Base-by-base conservation (phyloP, 116 monocot species). In the Zostera marina region DNA sequence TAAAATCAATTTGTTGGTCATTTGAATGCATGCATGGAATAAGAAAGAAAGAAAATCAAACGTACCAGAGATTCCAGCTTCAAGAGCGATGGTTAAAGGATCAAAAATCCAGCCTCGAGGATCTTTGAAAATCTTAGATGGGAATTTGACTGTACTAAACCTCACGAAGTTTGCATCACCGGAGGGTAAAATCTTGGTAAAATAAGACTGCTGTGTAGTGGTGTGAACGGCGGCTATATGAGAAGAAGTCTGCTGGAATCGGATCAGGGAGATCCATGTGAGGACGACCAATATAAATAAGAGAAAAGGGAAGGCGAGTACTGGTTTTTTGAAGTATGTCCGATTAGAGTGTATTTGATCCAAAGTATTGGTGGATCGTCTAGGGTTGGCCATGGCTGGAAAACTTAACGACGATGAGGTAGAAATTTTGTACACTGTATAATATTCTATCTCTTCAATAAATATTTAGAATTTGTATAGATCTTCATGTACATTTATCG, bases 211-310 rank as follows among this genome's bases (percentile, higher is more conserved):
- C 2, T 11, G 23, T 6, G 40, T 8, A 9, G 52, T 10, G 13
- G 63, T 38, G 3, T 7, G 25, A n/a, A n/a, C n/a, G 12, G 49
- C 47, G 59, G 25, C 11, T 44, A n/a, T 61, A 26, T 42, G 48
- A 7, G 32, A 49, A 17, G 13, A 74, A 58, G 23, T 1, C 16
- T 51, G 70, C 45, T 79, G 77, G 71, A 88, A 65, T 14, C 88
- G 77, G 68, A n/a, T n/a, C n/a, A 96, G 88, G 52, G 79, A 85
- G 65, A 96, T 66, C 94, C 94, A 96, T 47, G 94, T 96, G 76
- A 88, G 89, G 75, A 94, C 73, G 63, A 94, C 67, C 65, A 94
- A 88, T 61, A 82, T 38, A 24, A 75, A 82, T 67, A 94, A 77
- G 46, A 85, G 88, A 71, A 88, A 76, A 4, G 89, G 94, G 70